These are phyloP conservation scores for Epichloe amarillans DNA, from an alignment of 2,329 filamentous ascomycete species.

Conservation along the genomic window DNA sequence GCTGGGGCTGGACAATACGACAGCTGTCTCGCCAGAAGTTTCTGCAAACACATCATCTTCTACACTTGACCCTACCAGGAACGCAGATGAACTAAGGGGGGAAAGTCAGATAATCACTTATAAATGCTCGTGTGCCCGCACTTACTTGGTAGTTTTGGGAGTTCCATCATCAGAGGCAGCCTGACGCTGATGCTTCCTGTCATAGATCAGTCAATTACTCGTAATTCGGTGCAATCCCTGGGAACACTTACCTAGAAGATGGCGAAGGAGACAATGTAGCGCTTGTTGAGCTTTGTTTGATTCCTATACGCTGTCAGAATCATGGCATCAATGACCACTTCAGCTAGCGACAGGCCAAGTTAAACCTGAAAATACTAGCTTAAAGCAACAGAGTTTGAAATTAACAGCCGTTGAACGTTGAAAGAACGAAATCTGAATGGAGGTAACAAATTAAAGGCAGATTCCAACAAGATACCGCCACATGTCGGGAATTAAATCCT, in stretches of 20 bases:
- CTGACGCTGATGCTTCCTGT: constrained; percentile 4
- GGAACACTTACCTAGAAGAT: neutral
- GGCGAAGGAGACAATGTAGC: constrained; percentile 1
- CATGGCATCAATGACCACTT: neutral
- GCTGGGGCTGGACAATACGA: neutral
- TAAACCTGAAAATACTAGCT: neutral
- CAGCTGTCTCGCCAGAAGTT: neutral
- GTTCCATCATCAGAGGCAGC: constrained; percentile 6
- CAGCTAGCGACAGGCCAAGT: neutral
- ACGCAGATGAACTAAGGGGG: constrained; percentile 2
- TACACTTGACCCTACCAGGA: constrained; percentile 8
- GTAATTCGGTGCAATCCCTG: neutral
- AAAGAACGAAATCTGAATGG: neutral
- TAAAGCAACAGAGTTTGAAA: neutral
- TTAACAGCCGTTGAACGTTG: neutral
- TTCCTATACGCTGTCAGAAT: neutral
- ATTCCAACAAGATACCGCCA: neutral
- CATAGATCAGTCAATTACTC: neutral
- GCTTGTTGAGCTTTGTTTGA: constrained; percentile 2
- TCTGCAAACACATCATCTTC: constrained; percentile 11
- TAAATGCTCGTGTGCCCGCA: neutral
- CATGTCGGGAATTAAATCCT: neutral
- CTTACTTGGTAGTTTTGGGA: constrained; percentile 5
- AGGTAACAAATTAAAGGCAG: neutral
- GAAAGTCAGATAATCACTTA: neutral